A percentile compares a stretch with the other conserved stretches of the same genome.
Evolutionary conservation across 257 asterid genomes (phyloP).

Genomic region (Gentiana dahurica): DNA sequence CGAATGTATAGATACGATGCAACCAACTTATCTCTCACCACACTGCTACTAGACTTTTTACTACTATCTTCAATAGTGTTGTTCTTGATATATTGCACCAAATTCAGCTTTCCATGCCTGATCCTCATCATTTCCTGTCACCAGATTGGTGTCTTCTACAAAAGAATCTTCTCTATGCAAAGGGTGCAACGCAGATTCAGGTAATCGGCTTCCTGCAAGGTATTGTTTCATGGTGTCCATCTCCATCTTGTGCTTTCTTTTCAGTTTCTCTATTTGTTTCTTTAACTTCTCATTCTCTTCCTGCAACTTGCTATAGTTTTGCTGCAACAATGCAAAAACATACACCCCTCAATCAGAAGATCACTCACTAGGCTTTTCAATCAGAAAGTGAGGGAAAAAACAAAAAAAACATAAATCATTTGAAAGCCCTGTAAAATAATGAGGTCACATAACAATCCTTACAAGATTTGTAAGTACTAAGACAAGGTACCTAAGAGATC

Average conservation of each 20-base stretch:
- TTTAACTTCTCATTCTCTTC: constrained; percentile 75
- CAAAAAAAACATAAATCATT: no score
- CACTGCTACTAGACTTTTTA: no score
- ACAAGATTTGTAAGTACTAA: no score
- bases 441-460: no score
- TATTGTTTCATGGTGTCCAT: constrained; percentile 84
- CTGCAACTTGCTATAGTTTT: constrained; percentile 28
- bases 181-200: constrained; percentile 68
- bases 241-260: constrained; percentile 94
- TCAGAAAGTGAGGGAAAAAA: no score
- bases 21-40: no score
- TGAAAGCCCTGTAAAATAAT: no score
- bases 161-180: constrained; percentile 51
- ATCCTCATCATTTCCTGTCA: constrained; percentile 44
- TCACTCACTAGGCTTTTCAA: no score
- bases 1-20: no score
- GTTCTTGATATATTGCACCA: constrained; percentile 89
- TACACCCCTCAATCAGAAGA: no score
- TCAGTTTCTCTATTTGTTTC: constrained; percentile 67
- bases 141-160: constrained; percentile 7
- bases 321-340: constrained; percentile 27
- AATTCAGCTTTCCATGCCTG: constrained; percentile 96
- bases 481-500: no score
- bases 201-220: constrained; percentile 82
- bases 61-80: constrained; percentile 23